A percentile compares a stretch with the other conserved stretches of the same genome.
Conservation (phyloP, 805 yeast species). For the Dipodascus albidus region DNA sequence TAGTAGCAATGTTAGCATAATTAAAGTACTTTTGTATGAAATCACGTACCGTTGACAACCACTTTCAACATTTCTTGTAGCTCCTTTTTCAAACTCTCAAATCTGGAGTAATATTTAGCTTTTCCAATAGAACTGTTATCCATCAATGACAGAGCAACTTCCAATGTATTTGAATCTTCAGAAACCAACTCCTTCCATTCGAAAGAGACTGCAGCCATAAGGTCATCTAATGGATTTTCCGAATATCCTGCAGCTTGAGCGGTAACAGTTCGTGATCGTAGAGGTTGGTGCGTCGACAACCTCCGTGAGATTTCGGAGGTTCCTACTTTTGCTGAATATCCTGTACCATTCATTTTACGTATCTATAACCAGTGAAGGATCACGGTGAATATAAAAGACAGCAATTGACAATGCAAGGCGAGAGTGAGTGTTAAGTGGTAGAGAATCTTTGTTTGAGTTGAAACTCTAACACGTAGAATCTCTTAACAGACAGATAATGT, state of each 20-base stretch:
- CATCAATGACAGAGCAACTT: slow-evolving; percentile 67
- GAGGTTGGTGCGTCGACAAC: not conserved
- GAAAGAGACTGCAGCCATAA: not conserved
- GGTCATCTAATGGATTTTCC: not conserved
- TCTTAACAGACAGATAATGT: not conserved
- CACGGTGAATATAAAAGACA: not conserved
- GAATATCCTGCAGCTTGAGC: not conserved
- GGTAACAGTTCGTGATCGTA: not conserved
- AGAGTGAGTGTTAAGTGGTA: not conserved
- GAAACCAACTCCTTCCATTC: slow-evolving; percentile 41
- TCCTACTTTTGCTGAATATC: not conserved
- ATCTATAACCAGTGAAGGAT: not conserved
- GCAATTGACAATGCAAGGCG: not conserved
- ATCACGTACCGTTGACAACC: slow-evolving; percentile 48
- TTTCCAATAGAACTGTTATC: slow-evolving; percentile 88
- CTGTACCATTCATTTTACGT: not conserved
- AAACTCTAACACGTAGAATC: slow-evolving; percentile 1
- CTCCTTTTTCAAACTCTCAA: slow-evolving; percentile 44
- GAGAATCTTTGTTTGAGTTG: not conserved
- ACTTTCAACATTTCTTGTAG: slow-evolving; percentile 47
- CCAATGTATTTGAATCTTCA: slow-evolving; percentile 67
- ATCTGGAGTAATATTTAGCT: slow-evolving; percentile 62
- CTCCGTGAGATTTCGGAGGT: not conserved
- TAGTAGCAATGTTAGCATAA: not conserved
- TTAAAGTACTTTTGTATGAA: not conserved